Base-by-base conservation (phyloP, 2,329 filamentous ascomycete genomes). In the Fusarium circinatum region DNA sequence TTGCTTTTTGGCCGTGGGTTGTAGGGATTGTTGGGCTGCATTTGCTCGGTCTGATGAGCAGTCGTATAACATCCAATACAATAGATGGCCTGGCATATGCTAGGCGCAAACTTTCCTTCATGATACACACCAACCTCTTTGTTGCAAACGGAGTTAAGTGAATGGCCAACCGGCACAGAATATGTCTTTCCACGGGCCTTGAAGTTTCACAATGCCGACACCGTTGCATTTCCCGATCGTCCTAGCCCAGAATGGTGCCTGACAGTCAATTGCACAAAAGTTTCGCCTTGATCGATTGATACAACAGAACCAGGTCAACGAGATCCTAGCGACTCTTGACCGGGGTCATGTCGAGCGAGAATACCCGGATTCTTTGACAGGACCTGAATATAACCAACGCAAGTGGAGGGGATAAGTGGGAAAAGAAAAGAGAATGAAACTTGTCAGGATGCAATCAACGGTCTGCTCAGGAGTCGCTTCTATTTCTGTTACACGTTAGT, bases 1-100 rank as follows among this genome's bases (percentile, higher is more conserved):
- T 73, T 73, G 70, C 71, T 59, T 73, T 71, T 70, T 68, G 57
- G 45, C 45, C 54, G 34, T 52, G 62, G 56, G 41, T 39, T 62
- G 44, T 45, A 70, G 57, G 58, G 41, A 68, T 70, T 62, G 39
- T 70, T 62, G 44, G 65, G 44, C 65, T 69, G 39, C 51, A 69
- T 69, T 63, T 34, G 38, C 64, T 55, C 47, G 20, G 41, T 42
- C 26, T 38, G 28, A 58, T 44, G 47, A 54, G 34, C 38, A 41
- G 38, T 62, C 65, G 65, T 48, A 65, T 26, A 65, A 38, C 44
- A 55, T 45, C 65, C 51, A 69, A 69, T 64, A 48, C 61, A 26
- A 28, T 15, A 26, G 24, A 48, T 18, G n/a, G n/a, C 32, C n/a
- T 28, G 68, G 56, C n/a, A 44, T 44, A 63, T 49, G 20, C 64